Conservation (phyloP, 345 rosid species). For the Eucalyptus sp. region DNA sequence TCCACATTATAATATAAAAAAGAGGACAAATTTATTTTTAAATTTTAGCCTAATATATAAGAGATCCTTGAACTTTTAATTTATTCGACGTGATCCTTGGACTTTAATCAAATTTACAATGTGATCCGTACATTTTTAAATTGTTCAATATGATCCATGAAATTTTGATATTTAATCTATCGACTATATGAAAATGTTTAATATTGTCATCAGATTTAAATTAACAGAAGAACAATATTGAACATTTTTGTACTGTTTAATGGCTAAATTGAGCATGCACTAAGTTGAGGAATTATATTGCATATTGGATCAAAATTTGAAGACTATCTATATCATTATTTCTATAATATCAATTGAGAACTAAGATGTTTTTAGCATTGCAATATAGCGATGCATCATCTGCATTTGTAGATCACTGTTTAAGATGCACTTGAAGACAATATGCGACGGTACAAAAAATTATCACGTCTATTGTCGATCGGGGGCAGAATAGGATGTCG, state of each 20-base stretch:
- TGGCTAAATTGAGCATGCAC: too few species aligned
- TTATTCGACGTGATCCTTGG: fast-evolving
- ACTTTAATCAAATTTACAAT: fast-evolving
- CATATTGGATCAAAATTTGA: too few species aligned
- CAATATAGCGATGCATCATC: fast-evolving
- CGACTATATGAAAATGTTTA: fast-evolving
- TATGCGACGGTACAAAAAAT: background rate
- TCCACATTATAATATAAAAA: too few species aligned
- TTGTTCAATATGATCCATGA: too few species aligned
- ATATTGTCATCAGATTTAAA: too few species aligned
- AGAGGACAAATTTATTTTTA: fast-evolving
- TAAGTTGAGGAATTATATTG: too few species aligned
- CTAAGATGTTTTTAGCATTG: fast-evolving
- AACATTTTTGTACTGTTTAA: too few species aligned
- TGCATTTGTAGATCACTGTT: fast-evolving
- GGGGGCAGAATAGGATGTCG: background rate
- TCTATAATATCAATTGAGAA: background rate
- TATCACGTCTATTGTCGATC: fast-evolving
- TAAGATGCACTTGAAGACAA: background rate
- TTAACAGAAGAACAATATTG: fast-evolving
- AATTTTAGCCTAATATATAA: too few species aligned
- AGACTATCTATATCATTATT: too few species aligned
- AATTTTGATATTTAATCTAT: too few species aligned
- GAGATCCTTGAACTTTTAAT: fast-evolving
- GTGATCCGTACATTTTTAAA: fast-evolving